phyloP scores from a whole-genome alignment of 2,329 filamentous ascomycete genomes.

The Pseudogymnoascus verrucosus region DNA sequence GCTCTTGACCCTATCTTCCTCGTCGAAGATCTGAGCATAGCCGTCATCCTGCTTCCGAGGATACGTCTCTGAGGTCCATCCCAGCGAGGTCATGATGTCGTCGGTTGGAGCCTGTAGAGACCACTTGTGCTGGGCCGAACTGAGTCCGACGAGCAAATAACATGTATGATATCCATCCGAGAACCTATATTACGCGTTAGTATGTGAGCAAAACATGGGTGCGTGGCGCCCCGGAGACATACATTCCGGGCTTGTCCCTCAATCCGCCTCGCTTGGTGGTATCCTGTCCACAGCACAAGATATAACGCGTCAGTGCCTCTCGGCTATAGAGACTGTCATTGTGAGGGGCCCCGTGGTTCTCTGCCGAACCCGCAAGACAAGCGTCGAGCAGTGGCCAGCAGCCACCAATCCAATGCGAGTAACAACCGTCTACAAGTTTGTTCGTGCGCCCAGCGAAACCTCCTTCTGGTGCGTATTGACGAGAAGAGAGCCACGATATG shows the following conservation, averaged over 20 bases:
- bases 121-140: slow-evolving; percentile 68
- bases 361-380: slow-evolving; percentile 44
- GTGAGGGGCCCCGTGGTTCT: slow-evolving; percentile 17
- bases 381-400: slow-evolving; percentile 91
- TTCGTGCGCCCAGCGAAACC: slow-evolving; percentile 92
- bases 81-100: slow-evolving; percentile 27
- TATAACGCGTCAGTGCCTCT: slow-evolving; percentile 80
- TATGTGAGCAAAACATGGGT: slow-evolving; percentile 5
- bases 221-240: slow-evolving; percentile 21
- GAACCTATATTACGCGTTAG: slow-evolving; percentile 38
- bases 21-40: slow-evolving; percentile 58
- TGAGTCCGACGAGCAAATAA: slow-evolving; percentile 82
- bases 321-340: slow-evolving; percentile 62
- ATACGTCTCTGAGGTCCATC: slow-evolving; percentile 37
- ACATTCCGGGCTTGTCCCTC: slow-evolving; percentile 89
- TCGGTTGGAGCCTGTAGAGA: slow-evolving; percentile 30
- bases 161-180: slow-evolving; percentile 90
- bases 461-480: slow-evolving; percentile 85
- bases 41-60: slow-evolving; percentile 25
- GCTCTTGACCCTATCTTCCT: slow-evolving; percentile 58
- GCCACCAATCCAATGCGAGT: slow-evolving; percentile 94
- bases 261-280: slow-evolving; percentile 64
- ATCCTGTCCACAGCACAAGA: slow-evolving; percentile 81
- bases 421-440: slow-evolving; percentile 96
- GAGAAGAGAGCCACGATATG: slow-evolving; percentile 78